Base-by-base conservation (phyloP, 768 basidiomycete species). In the Plicaturopsis crispa region DNA sequence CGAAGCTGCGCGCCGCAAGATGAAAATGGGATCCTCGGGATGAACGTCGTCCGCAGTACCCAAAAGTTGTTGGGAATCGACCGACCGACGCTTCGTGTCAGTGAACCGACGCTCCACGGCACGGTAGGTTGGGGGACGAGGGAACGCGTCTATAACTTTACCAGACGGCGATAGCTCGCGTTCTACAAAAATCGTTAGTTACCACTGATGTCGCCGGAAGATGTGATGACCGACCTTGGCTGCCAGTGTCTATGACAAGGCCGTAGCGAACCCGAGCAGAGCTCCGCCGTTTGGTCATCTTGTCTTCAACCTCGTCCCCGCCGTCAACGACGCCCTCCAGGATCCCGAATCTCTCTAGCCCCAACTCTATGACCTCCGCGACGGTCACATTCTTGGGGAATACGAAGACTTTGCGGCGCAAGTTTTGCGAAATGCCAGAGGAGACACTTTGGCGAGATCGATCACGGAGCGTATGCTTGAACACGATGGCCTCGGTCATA, bases 261-360 rank as follows among this genome's bases (percentile, higher is more conserved):
- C 75, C 75, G 56, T 98, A 98, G 39, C 90, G 71, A 24, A 97
- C 86, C 41, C 87, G 72, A 6, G 74, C 59, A 5, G 75, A 67
- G 53, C 89, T 94, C 46, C 82, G 70, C 42, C 92, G 68, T 62
- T 91, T 90, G 5, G 75, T 69, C 23, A 80, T 66, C 55, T 94
- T 92, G 55, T 97, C 94, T 59, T 99, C 96, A 1, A 99, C 76
- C 52, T 97, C 94, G 56, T 99, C 96, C 1, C 96, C 96, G 2
- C 96, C 96, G 56, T 97, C 93, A 2, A 98, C 94, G 2, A 99
- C 91, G n/a, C 93, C 96, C 26, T 96, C 94, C 24, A 76, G 66
- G 40, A 99, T 96, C 2, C 96, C 96, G 53, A 98, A 97, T 41
- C 91, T 65, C 53, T 97, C 96, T 45, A 99, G 55, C 4, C 84